These are phyloP conservation scores for Galium porrigens DNA, from an alignment of 305 asterid species.

Conservation along the genomic window DNA sequence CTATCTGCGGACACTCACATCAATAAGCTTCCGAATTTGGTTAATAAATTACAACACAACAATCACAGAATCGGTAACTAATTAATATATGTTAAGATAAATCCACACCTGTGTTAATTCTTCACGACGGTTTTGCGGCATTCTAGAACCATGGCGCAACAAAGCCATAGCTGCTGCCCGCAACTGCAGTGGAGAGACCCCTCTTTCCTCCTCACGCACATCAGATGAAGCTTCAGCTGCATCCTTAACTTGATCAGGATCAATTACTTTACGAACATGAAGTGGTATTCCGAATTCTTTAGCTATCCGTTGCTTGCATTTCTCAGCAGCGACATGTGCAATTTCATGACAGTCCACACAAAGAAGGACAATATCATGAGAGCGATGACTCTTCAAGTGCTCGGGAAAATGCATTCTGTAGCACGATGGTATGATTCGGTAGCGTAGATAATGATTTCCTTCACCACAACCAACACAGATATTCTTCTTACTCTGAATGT, in stretches of 20 bases:
- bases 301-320: slow-evolving; percentile 65
- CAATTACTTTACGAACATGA: slow-evolving; percentile 45
- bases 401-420: slow-evolving; percentile 96
- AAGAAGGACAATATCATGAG: slow-evolving; percentile 90
- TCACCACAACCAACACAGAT: slow-evolving; percentile 97
- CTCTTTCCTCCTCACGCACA: slow-evolving; percentile 37
- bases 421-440: slow-evolving; percentile 94
- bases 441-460: slow-evolving; percentile 87
- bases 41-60: not conserved
- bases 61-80: not conserved
- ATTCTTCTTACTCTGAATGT: slow-evolving; percentile 88
- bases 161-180: slow-evolving; percentile 95
- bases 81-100: not conserved
- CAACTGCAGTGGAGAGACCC: slow-evolving; percentile 81
- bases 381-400: slow-evolving; percentile 93
- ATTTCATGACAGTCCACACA: slow-evolving; percentile 95
- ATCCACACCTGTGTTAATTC: slow-evolving; percentile 58
- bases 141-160: slow-evolving; percentile 65
- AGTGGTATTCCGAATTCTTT: slow-evolving; percentile 70
- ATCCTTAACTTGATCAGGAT: slow-evolving; percentile 34
- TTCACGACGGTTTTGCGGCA: slow-evolving; percentile 78
- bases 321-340: slow-evolving; percentile 93
- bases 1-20: slow-evolving; percentile 32
- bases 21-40: not conserved
- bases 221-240: slow-evolving; percentile 21